Evolutionary conservation across 1,284 basidiomycete species (phyloP).

Genomic region (Heterobasidion occidentale): DNA sequence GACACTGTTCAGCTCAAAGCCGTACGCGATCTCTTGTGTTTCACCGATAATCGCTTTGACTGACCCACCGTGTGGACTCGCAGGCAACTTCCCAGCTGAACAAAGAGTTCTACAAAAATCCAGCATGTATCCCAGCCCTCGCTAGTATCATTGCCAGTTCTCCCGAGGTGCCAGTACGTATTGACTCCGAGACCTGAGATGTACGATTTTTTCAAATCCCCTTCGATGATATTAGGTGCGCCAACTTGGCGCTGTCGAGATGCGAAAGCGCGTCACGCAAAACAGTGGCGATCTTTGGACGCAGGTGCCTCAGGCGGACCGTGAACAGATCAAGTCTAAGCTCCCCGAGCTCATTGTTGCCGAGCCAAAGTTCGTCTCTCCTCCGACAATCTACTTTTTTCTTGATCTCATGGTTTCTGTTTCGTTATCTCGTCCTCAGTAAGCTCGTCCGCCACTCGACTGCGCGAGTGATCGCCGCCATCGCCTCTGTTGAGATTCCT

Average conservation of each 20-base stretch:
- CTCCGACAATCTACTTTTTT: slow-evolving; percentile 4
- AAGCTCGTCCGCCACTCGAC: slow-evolving; percentile 85
- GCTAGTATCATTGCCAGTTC: slow-evolving; percentile 85
- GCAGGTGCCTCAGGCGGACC: slow-evolving; percentile 60
- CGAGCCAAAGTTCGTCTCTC: slow-evolving; percentile 64
- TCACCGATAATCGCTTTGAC: slow-evolving; percentile 2
- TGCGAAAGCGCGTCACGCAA: slow-evolving; percentile 85
- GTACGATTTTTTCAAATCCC: too few relatives aligned
- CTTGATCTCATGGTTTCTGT: background rate
- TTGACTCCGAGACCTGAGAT: background rate
- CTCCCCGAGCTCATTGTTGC: slow-evolving; percentile 75
- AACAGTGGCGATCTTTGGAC: slow-evolving; percentile 85
- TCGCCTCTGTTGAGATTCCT: slow-evolving; percentile 87
- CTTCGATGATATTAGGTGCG: slow-evolving; percentile 57
- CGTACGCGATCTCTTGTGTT: slow-evolving; percentile 38
- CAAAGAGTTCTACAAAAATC: slow-evolving; percentile 86
- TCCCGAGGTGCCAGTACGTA: slow-evolving; percentile 62
- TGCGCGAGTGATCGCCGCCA: slow-evolving; percentile 89
- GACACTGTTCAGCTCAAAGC: slow-evolving; percentile 86
- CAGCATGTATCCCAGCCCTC: slow-evolving; percentile 86
- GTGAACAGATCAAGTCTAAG: slow-evolving; percentile 82
- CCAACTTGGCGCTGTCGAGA: slow-evolving; percentile 97
- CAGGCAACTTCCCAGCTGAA: slow-evolving; percentile 92
- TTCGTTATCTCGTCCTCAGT: slow-evolving; percentile 30
- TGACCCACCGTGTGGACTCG: background rate